phyloP scores from a whole-genome alignment of 2,329 filamentous ascomycete genomes.

The Sclerotinia nivalis region DNA sequence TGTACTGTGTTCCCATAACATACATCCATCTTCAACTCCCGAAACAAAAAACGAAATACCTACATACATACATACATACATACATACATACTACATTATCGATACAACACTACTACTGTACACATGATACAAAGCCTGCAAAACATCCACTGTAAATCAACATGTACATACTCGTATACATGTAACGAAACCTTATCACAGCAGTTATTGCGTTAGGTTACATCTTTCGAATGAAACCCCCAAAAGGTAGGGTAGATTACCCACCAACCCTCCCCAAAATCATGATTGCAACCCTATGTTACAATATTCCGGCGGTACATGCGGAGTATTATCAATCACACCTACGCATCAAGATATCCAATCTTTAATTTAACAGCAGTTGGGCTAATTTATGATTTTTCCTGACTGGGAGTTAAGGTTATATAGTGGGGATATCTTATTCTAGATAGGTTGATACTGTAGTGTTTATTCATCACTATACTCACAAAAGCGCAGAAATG shows the following conservation, averaged over 20 bases:
- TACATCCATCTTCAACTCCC: no score
- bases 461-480: no score
- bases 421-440: no score
- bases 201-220: background rate
- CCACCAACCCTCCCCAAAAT: background rate
- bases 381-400: no score
- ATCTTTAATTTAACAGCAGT: no score
- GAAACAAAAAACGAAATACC: background rate
- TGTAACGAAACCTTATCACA: background rate
- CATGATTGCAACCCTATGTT: slow-evolving; percentile 8
- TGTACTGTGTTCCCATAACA: background rate
- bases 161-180: background rate
- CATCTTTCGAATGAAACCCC: slow-evolving; percentile 1
- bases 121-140: slow-evolving; percentile 5
- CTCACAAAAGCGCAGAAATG: no score
- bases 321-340: background rate
- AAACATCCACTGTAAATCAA: background rate
- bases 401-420: no score
- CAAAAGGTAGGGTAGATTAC: background rate
- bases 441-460: no score
- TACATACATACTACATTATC: background rate
- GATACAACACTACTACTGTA: background rate
- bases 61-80: background rate
- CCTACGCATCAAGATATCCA: background rate
- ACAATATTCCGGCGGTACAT: background rate